Evolutionary conservation across 78 protist genomes (phyloP), one percentile per base, ranked within the genome.

Genomic region (Protostelium mycophagum): DNA sequence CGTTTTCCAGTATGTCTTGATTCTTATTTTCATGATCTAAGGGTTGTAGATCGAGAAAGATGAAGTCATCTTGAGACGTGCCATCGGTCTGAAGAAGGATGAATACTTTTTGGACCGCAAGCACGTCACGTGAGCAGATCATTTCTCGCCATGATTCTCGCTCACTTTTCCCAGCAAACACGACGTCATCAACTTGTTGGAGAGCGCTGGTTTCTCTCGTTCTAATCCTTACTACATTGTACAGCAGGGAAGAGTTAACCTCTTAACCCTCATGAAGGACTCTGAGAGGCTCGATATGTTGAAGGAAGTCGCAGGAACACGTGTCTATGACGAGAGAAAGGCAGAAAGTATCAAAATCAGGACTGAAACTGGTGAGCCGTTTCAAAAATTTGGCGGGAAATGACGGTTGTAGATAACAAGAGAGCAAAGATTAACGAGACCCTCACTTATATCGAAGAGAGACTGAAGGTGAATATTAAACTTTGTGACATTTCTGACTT

Each of bases 141-240:
- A 85, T 28, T 29, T 83, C 37, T 83, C 37, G 84, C 84, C 29
- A 29, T 83, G n/a, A n/a, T n/a, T 83, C 29, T 83, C 84, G 29
- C 37, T 83, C 28, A n/a, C 84, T 28, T 28, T 29, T 29, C 29
- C 38, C 85, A 87, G 91, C 23, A 96, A 93, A 87, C 28, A 63
- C 16, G 99, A 98, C 36, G 96, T 98, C 36, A 86, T 91, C 83
- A 93, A 91, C 83, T 84, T 98, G 89, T 96, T 99, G 63, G 99
- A 99, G 87, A 91, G 91, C 0, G 99, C 99, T 1, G 99, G 99
- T 38, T 96, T 99, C 63, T 97, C 99, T 9, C 93, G 95, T 25
- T 86, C 97, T 31, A 98, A 99, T 87, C 99, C 99, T 36, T 99
- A 98, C 91, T 98, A 96, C 95, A 99, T 99, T 36, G 99, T 99